Evolutionary conservation across 176 grass and related monocot species (phyloP).

Genomic region (Hordeum vulgare): MorexV3_pseudomolecules_assembly NC_058524.1:469447032-469447531

Average conservation of each 20-base stretch:
- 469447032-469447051: constrained; percentile 2
- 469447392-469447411: too few relatives aligned
- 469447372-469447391: too few relatives aligned
- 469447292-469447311: neutral
- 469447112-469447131: neutral
- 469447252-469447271: neutral
- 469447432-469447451: too few relatives aligned
- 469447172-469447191: constrained; percentile 15
- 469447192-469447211: constrained; percentile 2
- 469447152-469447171: neutral
- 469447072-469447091: neutral
- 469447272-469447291: neutral
- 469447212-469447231: neutral
- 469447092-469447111: neutral
- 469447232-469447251: neutral
- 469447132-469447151: neutral
- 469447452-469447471: too few relatives aligned
- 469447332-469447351: constrained; percentile 5
- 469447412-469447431: too few relatives aligned
- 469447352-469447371: neutral
- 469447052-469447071: constrained; percentile 1
- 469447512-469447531: too few relatives aligned
- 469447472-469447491: too few relatives aligned
- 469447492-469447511: too few relatives aligned
- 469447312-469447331: neutral